phyloP scores from a whole-genome alignment of 345 rosid species.

The Pistacia atlantica region DNA sequence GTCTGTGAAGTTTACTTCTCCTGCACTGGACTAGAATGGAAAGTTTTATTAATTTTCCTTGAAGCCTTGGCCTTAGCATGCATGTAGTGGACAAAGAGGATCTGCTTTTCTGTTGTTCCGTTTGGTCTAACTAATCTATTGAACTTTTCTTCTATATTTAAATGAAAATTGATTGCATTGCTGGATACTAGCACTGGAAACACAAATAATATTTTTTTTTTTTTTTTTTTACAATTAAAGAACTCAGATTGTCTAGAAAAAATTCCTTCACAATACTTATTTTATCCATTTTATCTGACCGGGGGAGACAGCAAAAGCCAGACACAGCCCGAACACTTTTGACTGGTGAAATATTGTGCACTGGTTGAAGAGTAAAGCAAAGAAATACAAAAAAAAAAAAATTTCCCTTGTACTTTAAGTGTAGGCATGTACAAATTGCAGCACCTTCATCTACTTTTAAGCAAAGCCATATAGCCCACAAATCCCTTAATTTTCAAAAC shows the following conservation, averaged over 20 bases:
- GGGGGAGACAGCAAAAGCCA: constrained; percentile 18
- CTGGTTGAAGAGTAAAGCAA: constrained; percentile 92
- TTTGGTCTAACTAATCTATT: constrained; percentile 44
- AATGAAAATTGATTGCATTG: constrained; percentile 19
- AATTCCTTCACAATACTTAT: constrained; percentile 7
- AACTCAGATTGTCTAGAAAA: constrained; percentile 2
- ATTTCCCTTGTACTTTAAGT: constrained; percentile 88
- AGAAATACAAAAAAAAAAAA: constrained; percentile 39
- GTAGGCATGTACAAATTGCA: constrained; percentile 58
- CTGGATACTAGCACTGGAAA: constrained; percentile 9
- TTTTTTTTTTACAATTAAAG: constrained; percentile 8
- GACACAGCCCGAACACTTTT: constrained; percentile 36
- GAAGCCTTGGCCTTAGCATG: constrained; percentile 35
- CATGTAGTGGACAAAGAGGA: constrained; percentile 29
- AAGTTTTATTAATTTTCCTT: constrained; percentile 39
- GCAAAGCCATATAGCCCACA: constrained; percentile 71
- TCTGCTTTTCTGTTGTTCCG: constrained; percentile 30
- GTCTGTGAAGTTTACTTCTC: constrained; percentile 31
- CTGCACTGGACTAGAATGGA: constrained; percentile 22
- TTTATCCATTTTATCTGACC: constrained; percentile 19
- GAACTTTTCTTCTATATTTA: constrained; percentile 19
- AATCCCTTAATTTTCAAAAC: constrained; percentile 46
- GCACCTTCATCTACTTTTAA: constrained; percentile 84
- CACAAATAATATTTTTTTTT: not conserved
- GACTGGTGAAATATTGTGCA: constrained; percentile 39